These are phyloP conservation scores for Leccinum arenicola DNA, from an alignment of 768 basidiomycete genomes.

Conservation along the genomic window DNA sequence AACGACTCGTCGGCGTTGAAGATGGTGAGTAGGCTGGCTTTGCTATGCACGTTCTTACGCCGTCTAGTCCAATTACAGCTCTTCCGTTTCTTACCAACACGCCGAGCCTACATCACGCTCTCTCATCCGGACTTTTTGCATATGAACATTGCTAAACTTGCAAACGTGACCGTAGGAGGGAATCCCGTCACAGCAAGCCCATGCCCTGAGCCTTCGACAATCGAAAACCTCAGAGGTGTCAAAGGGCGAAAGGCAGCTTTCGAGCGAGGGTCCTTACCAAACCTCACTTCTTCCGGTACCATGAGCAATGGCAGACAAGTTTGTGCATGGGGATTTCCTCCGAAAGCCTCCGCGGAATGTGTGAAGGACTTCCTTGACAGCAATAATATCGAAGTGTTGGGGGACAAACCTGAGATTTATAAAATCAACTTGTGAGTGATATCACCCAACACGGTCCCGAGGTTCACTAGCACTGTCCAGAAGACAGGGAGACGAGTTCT, in stretches of 20 bases:
- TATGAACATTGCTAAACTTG: conserved; percentile 41
- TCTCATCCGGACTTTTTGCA: conserved; percentile 43
- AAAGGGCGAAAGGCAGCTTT: conserved; percentile 40
- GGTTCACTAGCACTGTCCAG: background rate
- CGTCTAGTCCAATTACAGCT: conserved; percentile 58
- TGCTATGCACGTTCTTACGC: conserved; percentile 9
- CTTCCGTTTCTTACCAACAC: conserved; percentile 55
- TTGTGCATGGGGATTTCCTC: conserved; percentile 60
- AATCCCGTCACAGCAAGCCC: conserved; percentile 38
- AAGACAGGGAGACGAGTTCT: conserved; percentile 40
- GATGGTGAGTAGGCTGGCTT: conserved; percentile 28
- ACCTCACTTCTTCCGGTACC: conserved; percentile 50
- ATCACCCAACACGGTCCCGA: background rate
- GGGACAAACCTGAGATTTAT: conserved; percentile 43
- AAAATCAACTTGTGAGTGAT: conserved; percentile 50
- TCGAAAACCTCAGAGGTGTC: conserved; percentile 34
- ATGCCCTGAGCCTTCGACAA: conserved; percentile 22
- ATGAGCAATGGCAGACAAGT: conserved; percentile 53
- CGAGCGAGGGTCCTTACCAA: conserved; percentile 33
- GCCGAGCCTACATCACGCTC: conserved; percentile 57
- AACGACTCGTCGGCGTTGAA: conserved; percentile 44
- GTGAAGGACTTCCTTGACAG: conserved; percentile 42
- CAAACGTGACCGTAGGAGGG: conserved; percentile 46
- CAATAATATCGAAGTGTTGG: conserved; percentile 42
- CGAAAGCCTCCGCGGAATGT: conserved; percentile 34